Conservation (phyloP, 73 alveolate species). For the Uronychia binucleata region DNA sequence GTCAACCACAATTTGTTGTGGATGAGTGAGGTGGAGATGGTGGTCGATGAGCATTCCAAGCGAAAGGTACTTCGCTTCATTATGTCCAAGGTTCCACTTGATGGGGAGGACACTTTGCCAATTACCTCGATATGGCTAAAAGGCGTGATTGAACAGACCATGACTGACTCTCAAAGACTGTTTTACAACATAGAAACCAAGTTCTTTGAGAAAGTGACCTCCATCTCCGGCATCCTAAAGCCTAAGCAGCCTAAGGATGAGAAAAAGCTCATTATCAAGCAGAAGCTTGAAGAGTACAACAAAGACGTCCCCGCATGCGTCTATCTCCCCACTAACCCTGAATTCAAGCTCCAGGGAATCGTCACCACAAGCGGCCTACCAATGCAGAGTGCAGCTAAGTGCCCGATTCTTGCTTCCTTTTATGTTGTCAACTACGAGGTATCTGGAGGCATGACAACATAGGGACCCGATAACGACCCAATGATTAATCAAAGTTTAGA, state of each 20-base stretch:
- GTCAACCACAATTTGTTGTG: slow-evolving; percentile 74
- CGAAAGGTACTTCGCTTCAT: slow-evolving; percentile 43
- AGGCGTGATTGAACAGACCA: slow-evolving; percentile 35
- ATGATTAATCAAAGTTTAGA: not conserved
- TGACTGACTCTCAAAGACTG: slow-evolving; percentile 50
- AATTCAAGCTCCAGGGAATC: slow-evolving; percentile 85
- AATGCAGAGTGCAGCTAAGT: slow-evolving; percentile 95
- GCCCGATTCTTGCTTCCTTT: slow-evolving; percentile 92
- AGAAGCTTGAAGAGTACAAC: slow-evolving; percentile 75
- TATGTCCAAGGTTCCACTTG: slow-evolving; percentile 58
- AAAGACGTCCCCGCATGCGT: slow-evolving; percentile 84
- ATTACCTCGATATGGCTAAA: slow-evolving; percentile 44
- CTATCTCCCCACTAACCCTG: slow-evolving; percentile 95
- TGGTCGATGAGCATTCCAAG: slow-evolving; percentile 45
- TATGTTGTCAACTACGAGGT: slow-evolving; percentile 78
- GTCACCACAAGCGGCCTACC: slow-evolving; percentile 91
- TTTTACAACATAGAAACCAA: slow-evolving; percentile 72
- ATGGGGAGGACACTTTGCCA: slow-evolving; percentile 59
- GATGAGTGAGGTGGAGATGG: slow-evolving; percentile 73
- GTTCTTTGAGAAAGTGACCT: slow-evolving; percentile 76
- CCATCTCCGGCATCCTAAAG: slow-evolving; percentile 78
- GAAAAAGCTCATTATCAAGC: slow-evolving; percentile 85
- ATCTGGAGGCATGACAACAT: not conserved
- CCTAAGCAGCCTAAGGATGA: slow-evolving; percentile 92
- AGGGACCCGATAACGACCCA: not conserved